Base-by-base conservation (phyloP, 2,329 filamentous ascomycete species). In the Byssothecium circinans region DNA sequence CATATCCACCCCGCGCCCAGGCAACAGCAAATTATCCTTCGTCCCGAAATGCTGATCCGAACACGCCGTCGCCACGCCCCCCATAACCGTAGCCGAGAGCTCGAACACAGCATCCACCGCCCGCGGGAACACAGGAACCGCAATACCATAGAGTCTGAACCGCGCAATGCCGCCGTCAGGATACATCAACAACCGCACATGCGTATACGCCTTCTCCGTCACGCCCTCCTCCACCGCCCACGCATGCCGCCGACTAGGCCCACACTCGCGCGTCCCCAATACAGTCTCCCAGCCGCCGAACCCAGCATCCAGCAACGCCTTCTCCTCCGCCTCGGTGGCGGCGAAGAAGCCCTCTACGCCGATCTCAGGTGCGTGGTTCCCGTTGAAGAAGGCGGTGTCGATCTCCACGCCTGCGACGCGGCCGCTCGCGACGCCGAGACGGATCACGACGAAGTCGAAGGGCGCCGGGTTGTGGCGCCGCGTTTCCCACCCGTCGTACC, bases 41-140 rank as follows among this genome's bases (percentile, higher is more conserved):
- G 84, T 87, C 50, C 89, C 88, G 62, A 91, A 95, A 71, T 94
- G 89, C 73, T 94, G 85, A 70, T 94, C 88, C 51, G 84, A 89
- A 76, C 88, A 91, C 1, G 82, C 80, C 8, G 89, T 75, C 30
- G 87, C 88, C 20, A 91, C 81, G 27, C 83, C 89, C 34, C 89
- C 89, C 69, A 91, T 91, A 60, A 88, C 84, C 1, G 87, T 87
- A 3, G 88, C 87, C 1, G 86, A 87, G 10, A 92, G 81, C 67
- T 92, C 89, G 54, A 92, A 83, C 17, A 89, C 75, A 49, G 81
- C 83, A 6, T 81, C 77, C 20, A 76, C 73, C 60, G 87, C 81
- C 20, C 81, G 75, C 1, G 88, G 87, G 64, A 91, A 89, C 2
- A 92, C 85, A 4, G 88, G 87, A 1, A 90, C 81, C 1, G 87